Evolutionary conservation across 2,329 filamentous ascomycete genomes (phyloP).

Genomic region (Colletotrichum chrysophilum): DNA sequence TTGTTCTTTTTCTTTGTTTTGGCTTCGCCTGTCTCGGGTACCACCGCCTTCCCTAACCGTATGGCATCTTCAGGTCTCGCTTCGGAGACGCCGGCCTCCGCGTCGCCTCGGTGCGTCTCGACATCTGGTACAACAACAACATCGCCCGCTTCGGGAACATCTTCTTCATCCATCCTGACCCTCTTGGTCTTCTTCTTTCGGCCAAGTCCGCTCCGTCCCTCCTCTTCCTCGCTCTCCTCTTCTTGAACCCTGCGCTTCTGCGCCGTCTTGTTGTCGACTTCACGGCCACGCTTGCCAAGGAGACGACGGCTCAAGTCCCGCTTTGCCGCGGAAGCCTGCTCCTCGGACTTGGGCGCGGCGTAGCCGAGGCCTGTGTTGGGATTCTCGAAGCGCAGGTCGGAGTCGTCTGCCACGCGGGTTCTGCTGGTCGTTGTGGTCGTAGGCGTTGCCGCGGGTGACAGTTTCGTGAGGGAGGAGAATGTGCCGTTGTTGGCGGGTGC

Average conservation of each 20-base stretch:
- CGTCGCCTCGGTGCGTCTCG: not conserved
- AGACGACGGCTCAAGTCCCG: conserved; percentile 35
- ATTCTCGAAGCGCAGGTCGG: conserved; percentile 20
- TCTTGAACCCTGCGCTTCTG: conserved; percentile 10
- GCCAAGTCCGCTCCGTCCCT: conserved; percentile 41
- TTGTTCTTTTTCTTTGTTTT: conserved; percentile 32
- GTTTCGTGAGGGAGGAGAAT: conserved; percentile 23
- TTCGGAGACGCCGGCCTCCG: not conserved
- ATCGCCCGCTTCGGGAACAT: not conserved
- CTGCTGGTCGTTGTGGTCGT: not conserved
- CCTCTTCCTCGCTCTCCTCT: conserved; percentile 36
- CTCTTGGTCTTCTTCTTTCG: conserved; percentile 36
- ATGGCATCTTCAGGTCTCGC: not conserved
- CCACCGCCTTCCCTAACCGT: not conserved
- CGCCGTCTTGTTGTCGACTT: conserved; percentile 4
- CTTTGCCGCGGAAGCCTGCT: conserved; percentile 27
- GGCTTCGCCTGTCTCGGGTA: not conserved
- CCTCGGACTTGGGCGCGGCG: conserved; percentile 28
- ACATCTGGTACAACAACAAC: not conserved
- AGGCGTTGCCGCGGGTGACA: not conserved
- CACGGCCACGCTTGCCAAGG: conserved; percentile 26
- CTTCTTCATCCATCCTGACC: conserved; percentile 24
- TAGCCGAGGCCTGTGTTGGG: conserved; percentile 49
- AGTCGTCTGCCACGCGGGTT: conserved; percentile 8
- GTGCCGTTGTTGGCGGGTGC: not conserved